Evolutionary conservation across 805 yeast genomes (phyloP).

Genomic region (Danielia oregonensis): DNA sequence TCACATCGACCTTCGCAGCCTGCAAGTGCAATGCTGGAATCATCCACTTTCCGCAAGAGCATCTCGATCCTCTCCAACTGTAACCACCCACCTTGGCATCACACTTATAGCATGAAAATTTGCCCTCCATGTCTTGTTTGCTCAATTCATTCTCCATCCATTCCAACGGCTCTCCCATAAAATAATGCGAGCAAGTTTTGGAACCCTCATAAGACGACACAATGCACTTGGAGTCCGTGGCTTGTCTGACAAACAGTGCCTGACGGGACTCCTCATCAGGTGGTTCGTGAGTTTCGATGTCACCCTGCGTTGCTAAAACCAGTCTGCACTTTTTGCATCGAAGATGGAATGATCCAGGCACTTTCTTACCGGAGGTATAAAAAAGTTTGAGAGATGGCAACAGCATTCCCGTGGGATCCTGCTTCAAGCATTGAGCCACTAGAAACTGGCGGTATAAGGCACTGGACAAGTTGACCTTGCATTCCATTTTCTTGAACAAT

Average conservation of each 20-base stretch:
- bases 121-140: conserved; percentile 79
- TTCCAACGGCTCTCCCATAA: conserved; percentile 71
- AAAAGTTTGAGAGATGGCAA: conserved; percentile 10
- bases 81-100: conserved; percentile 83
- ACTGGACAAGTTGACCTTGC: conserved; percentile 21
- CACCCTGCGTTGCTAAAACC: conserved; percentile 57
- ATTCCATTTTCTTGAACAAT: conserved; percentile 46
- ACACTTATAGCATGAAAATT: conserved; percentile 82
- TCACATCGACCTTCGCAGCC: conserved; percentile 74
- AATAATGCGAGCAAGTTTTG: conserved; percentile 72
- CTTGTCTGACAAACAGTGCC: conserved; percentile 60
- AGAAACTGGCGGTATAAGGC: conserved; percentile 25
- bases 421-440: conserved; percentile 19
- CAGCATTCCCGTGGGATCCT: conserved; percentile 12
- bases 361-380: conserved; percentile 5
- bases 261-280: conserved; percentile 66
- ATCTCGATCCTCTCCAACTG: conserved; percentile 90
- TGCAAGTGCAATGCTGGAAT: conserved; percentile 85
- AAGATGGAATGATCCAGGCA: conserved; percentile 24
- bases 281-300: conserved; percentile 61
- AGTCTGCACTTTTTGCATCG: conserved; percentile 84
- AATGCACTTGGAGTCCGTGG: conserved; percentile 58
- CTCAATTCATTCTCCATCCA: conserved; percentile 89
- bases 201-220: conserved; percentile 57
- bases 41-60: conserved; percentile 96